Base-by-base conservation (phyloP, 2,329 filamentous ascomycete species). In the Pseudovirgaria hyperparasitica region DNA sequence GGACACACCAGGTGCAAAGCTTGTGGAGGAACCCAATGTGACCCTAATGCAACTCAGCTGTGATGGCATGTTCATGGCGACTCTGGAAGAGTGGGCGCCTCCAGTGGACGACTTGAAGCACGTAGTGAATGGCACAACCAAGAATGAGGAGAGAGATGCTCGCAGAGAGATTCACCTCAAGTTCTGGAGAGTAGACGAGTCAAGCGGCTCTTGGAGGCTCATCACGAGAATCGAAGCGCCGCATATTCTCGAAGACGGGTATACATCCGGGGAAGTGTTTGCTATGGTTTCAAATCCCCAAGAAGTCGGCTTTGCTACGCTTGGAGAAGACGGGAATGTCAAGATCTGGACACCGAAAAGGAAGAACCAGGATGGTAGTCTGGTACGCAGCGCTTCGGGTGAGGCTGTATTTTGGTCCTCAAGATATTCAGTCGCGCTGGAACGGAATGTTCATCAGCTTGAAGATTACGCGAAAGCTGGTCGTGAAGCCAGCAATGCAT, bases 41-140 rank as follows among this genome's bases (percentile, higher is more conserved):
- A 77, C 71, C 5, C 70, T 79, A 30, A 60, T 96, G 26, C 70
- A 76, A 22, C 72, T 90, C 39, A 87, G 81, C 22, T 61, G 68
- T 26, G 78, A 96, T 45, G 87, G 87, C 11, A 67, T 73, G 38
- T 96, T 87, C 86, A 67, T 98, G 31, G 86, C 80, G 4, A 94
- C 84, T 2, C 70, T 92, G 2, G 90, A 98, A 48, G 81, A 86
- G 44, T 98, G 90, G 90, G 67, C 69, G 27, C 85, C 85, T 2
- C 72, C 81, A 7, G 57, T 60, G 9, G 62, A 69, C 33, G 85
- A 94, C 45, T 55, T 81, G 9, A 65, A 70, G 20, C 66, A 67
- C 30, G 51, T 80, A 16, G 43, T 48, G 17, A 47, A 52, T 35
- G 48, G 48, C 2, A 53, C 62, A 27, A 42, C 51, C 9, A 52